Evolutionary conservation across 352 stramenopile genomes (phyloP).

Genomic region (Achlya hypogyna): DNA sequence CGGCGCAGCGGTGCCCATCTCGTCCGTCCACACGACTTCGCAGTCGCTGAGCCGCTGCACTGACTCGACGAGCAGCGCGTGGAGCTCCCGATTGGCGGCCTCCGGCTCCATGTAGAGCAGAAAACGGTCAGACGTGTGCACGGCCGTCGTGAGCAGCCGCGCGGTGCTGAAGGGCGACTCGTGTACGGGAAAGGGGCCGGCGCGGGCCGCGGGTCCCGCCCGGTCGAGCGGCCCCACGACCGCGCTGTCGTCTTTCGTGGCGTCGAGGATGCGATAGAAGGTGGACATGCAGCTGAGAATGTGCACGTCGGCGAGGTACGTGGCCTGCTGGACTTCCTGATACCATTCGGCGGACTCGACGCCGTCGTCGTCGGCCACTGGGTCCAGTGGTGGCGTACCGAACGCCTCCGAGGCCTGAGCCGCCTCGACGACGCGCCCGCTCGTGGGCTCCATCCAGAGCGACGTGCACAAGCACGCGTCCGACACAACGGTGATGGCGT

Average conservation of each 20-base stretch:
- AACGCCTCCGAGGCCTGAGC: neutral
- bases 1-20: slow-evolving; percentile 34
- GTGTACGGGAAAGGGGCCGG: neutral
- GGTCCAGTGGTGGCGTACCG: neutral
- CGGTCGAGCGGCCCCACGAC: neutral
- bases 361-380: neutral
- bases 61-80: slow-evolving; percentile 80
- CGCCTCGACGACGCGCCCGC: neutral
- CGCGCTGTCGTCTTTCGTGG: slow-evolving; percentile 1
- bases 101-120: slow-evolving; percentile 70
- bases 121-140: slow-evolving; percentile 65
- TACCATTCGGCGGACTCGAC: neutral
- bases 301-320: slow-evolving; percentile 27
- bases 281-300: slow-evolving; percentile 73
- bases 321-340: slow-evolving; percentile 1
- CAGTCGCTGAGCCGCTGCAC: slow-evolving; percentile 69
- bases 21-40: slow-evolving; percentile 79
- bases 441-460: slow-evolving; percentile 83
- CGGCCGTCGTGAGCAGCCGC: slow-evolving; percentile 54
- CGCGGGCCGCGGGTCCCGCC: neutral
- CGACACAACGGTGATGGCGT: slow-evolving; percentile 58
- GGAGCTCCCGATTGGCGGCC: slow-evolving; percentile 63
- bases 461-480: slow-evolving; percentile 76
- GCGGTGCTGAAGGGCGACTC: slow-evolving; percentile 78
- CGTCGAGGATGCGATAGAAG: slow-evolving; percentile 52